Base-by-base conservation (phyloP, 495 filamentous ascomycete genomes). In the Acidiella bohemica region DNA sequence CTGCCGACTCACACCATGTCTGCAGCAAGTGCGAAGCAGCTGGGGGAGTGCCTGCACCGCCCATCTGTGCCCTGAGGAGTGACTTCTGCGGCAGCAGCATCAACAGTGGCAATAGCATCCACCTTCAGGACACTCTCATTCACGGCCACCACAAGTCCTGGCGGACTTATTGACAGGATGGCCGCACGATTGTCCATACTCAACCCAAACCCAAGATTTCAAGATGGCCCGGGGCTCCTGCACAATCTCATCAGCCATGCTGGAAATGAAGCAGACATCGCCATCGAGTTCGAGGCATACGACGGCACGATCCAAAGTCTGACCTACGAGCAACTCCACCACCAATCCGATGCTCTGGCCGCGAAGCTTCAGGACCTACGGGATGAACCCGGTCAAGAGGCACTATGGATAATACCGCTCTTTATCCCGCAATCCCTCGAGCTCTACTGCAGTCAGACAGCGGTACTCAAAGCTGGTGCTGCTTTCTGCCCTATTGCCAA, bases 401-500 rank as follows among this genome's bases (percentile, higher is more conserved):
- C 24, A 27, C 20, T 29, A 24, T 35, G 27, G 22, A 65, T 85
- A n/a, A 65, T 90, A 13, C 84, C 84, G 0, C 62, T 90, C 6
- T 67, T 86, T 7, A 52, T 85, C 4, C 73, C 75, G 6, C 84
- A 90, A 53, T 75, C 68, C 4, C 67, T 73, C 14, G 65, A 74
- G 17, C 66, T 93, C 8, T 93, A 90, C 52, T 64, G 84, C 36
- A 57, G 79, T 0, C 67, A 78, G 32, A 54, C 92, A 4, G 84
- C 75, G 0, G 75, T 84, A 33, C 65, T 90, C 10, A 83, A 82
- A 49, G 72, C 76, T 5, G 84, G 84, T 0, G 80, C 65, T 5
- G 81, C 83, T 5, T 90, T 92, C 47, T 88, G 84, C 36, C 82
- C 84, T 0, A 60, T 93, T 26, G 71, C 75, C 39, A 62, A 76